Base-by-base conservation (phyloP, 306 rosid genomes). In the Cucumis melo region DNA sequence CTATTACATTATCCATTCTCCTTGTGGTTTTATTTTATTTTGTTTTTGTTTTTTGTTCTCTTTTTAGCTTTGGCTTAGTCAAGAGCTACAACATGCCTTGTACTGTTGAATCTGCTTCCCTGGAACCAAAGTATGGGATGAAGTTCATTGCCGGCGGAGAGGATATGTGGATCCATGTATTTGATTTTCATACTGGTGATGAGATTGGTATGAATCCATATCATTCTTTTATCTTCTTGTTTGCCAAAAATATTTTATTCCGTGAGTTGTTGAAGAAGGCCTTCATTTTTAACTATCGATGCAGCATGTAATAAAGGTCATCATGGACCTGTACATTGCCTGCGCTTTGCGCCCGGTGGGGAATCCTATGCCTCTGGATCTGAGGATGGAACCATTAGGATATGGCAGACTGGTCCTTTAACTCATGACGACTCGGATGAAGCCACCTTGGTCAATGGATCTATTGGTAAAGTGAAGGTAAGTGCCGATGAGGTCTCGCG, bases 291-390 rank as follows among this genome's bases (percentile, higher is more conserved):
- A 61, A 79, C 46, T 86, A 21, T 87, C 27, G 50, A 74, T 91
- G 87, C 89, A 95, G 99, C 89, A 23, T 95, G 99, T 88, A 95
- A 95, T 82, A 95, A 92, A 86, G 99, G 99, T 68, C 99, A 95
- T 84, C 99, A 95, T 68, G 99, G 99, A 80, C 99, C 99, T 17
- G 98, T 95, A 7, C 99, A 95, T 82, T 95, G 98, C 54, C 85
- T 95, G 75, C 96, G 98, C 29, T 95, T 95, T 82, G 91, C 99
- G 1, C 99, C 99, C 5, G 98, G 97, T 41, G 99, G 99, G 77
- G 99, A 95, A 85, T 95, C 99, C 12, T 95, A 92, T 79, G 99
- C 99, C 72, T 95, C 99, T 13, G 99, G 99, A 81, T 95, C 99
- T 1, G 99, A 95, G 83, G 99, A 95, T 58, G 99, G 99, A 81